Evolutionary conservation across 1,284 basidiomycete genomes (phyloP), one percentile per base, ranked within the genome.

Genomic region (Trichosporon asahii): DNA sequence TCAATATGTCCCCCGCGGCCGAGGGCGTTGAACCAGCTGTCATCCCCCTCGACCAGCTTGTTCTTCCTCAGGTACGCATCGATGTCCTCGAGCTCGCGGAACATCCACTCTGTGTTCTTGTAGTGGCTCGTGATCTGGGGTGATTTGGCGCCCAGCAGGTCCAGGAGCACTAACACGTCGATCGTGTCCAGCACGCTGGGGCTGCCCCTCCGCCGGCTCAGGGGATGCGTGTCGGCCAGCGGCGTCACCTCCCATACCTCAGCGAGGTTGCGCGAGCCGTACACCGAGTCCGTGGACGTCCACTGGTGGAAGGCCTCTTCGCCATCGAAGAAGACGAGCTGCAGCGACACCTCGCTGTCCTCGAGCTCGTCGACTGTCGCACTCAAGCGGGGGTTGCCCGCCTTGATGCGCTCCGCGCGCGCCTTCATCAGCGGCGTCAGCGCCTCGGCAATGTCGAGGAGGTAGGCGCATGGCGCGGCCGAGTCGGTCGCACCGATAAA

Each of bases 401-500:
- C 85, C 14, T 88, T 85, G 1, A 91, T 72, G 23, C 88, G 86
- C 67, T 86, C 82, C 66, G 86, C 84, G n/a, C 91, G 87, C 23
- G 86, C 85, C 37, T 90, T 86, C 12, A 98, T 84, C 37, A 95
- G 82, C 85, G 89, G 83, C 87, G 89, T 85, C 46, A 98, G 83
- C 2, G 90, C 85, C 81, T 94, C 90, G 0, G 94, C 95, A 15
- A 95, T 85, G 82, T 97, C 94, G 40, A 97, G 87, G 85, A 98
- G 88, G 84, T 98, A 90, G 1, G 95, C 95, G 76, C 95, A 97
- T 1, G 97, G 91, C 27, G 93, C 94, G 0, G 97, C 97, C 7
- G 94, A 98, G 82, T 99, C 97, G 5, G 95, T 99, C 9, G 97
- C 97, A 29, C 97, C 97, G 75, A 99, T 86, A 80, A 99, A 99